Conservation (phyloP, 495 filamentous ascomycete genomes). For the Penicillium nucicola region DNA sequence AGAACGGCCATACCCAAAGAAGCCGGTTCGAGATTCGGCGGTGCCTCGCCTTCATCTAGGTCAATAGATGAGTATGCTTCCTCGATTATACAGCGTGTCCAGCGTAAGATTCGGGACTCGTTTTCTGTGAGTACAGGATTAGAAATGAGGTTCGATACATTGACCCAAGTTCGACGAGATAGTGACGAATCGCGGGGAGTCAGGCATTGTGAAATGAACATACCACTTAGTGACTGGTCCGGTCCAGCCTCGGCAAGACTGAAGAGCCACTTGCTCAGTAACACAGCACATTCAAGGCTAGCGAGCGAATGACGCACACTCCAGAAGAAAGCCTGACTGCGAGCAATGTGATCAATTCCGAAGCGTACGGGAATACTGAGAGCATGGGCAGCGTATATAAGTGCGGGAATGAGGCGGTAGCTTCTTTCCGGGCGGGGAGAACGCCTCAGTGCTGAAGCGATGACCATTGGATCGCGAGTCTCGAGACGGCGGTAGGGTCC, state of each 20-base stretch:
- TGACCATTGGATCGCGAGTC: conserved; percentile 32
- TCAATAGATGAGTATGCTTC: conserved; percentile 39
- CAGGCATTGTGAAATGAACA: neutral
- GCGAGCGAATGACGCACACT: conserved; percentile 47
- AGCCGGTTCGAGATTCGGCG: conserved; percentile 23
- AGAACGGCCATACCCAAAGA: conserved; percentile 32
- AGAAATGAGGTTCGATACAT: neutral
- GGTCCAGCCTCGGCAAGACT: conserved; percentile 29
- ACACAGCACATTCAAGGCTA: conserved; percentile 46
- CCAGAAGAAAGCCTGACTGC: conserved; percentile 48
- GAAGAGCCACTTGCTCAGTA: conserved; percentile 49
- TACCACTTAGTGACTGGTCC: conserved; percentile 34
- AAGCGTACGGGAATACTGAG: conserved; percentile 40
- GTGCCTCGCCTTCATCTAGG: conserved; percentile 24
- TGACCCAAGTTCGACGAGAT: neutral
- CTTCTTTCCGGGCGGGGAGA: conserved; percentile 34
- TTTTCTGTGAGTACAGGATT: conserved; percentile 22
- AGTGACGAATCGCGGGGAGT: neutral
- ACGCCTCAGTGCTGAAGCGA: conserved; percentile 30
- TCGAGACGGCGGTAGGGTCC: conserved; percentile 37
- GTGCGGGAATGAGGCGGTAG: conserved; percentile 35
- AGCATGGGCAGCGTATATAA: conserved; percentile 38
- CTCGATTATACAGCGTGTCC: conserved; percentile 36
- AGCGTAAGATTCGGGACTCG: conserved; percentile 36
- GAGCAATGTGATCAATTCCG: conserved; percentile 43